Percentiles rank a stretch among this genome's conserved stretches.
Conservation (phyloP, 768 basidiomycete species). For the Trametes coccinea region DNA sequence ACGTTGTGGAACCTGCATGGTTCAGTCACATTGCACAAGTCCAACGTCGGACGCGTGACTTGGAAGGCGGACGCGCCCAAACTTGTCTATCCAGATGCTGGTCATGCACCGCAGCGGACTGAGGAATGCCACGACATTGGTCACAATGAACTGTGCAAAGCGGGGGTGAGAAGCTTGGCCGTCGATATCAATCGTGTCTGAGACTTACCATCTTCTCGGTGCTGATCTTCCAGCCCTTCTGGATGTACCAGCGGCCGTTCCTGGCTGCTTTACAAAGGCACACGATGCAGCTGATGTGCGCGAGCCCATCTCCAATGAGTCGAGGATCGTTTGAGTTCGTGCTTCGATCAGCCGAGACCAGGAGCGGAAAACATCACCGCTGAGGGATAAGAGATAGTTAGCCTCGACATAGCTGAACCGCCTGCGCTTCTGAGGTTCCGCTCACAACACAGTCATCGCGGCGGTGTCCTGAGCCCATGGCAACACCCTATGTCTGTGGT, state of each 20-base stretch:
- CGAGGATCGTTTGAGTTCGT: no score
- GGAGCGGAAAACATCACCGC: no score
- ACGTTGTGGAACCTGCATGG: conserved; percentile 65
- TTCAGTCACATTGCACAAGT: no score
- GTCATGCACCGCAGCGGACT: conserved; percentile 88
- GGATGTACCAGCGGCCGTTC: conserved; percentile 86
- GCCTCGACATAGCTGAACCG: no score
- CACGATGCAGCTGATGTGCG: no score
- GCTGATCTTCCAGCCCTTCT: conserved; percentile 72
- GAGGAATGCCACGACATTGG: conserved; percentile 72
- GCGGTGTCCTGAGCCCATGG: no score
- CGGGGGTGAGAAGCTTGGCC: neutral
- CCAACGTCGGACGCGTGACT: conserved; percentile 15
- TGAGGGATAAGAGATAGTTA: no score
- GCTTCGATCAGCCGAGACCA: no score
- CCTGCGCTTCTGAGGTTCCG: no score
- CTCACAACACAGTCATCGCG: no score
- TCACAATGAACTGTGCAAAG: conserved; percentile 63
- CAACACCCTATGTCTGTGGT: no score
- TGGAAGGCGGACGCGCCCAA: conserved; percentile 53
- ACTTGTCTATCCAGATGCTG: conserved; percentile 73
- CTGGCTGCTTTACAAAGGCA: conserved; percentile 44
- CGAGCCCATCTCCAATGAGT: no score
- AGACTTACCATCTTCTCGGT: conserved; percentile 77
- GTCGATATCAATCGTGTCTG: neutral